A percentile compares a stretch with the other conserved stretches of the same genome.
Evolutionary conservation across 2,329 filamentous ascomycete genomes (phyloP).

Genomic region (Septoria linicola): DNA sequence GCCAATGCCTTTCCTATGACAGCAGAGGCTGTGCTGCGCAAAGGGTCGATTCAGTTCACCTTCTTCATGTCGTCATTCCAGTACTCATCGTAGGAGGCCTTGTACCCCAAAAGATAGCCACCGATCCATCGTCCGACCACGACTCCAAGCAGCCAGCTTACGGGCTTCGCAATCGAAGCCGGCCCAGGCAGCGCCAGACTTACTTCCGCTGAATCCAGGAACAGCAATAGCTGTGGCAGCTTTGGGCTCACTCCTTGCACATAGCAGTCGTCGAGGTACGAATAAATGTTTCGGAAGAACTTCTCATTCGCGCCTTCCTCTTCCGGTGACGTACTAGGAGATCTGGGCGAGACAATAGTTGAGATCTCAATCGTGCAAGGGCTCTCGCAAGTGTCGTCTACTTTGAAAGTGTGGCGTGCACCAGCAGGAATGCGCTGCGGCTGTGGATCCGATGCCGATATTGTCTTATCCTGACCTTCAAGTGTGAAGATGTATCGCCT

Average conservation of each 20-base stretch:
- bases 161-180: conserved; percentile 25
- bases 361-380: conserved; percentile 33
- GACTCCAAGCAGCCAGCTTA: conserved; percentile 30
- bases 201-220: conserved; percentile 33
- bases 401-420: conserved; percentile 33
- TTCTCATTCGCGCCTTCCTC: conserved; percentile 28
- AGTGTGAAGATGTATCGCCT: conserved; percentile 34
- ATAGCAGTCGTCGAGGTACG: conserved; percentile 35
- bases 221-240: conserved; percentile 32
- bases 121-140: conserved; percentile 32
- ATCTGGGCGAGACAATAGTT: conserved; percentile 21
- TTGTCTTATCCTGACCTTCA: conserved; percentile 26
- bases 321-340: conserved; percentile 17
- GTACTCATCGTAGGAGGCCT: conserved; percentile 27
- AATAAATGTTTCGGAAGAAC: conserved; percentile 36
- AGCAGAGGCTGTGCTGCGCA: no score
- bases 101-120: conserved; percentile 25
- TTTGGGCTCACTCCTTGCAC: conserved; percentile 26
- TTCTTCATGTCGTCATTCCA: conserved; percentile 13
- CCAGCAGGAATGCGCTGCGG: conserved; percentile 28
- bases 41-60: conserved; percentile 13
- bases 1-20: no score
- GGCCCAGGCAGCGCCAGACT: conserved; percentile 34
- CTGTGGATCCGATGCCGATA: conserved; percentile 31
- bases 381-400: conserved; percentile 28